Evolutionary conservation across 179 eudicot genomes (phyloP), one percentile per base, ranked within the genome.

Genomic region (Drosera spatulata): DNA sequence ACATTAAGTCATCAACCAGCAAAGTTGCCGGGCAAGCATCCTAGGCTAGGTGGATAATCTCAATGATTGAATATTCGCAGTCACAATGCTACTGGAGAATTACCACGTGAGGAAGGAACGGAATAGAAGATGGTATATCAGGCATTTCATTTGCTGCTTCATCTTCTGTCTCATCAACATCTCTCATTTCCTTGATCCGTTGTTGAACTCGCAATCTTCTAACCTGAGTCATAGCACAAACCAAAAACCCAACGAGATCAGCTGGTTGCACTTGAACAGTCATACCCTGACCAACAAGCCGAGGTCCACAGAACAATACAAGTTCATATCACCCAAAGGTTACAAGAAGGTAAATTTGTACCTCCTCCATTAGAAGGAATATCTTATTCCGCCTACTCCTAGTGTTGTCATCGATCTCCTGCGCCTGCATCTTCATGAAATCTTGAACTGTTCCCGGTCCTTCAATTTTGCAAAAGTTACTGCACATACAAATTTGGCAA

Each of bases 291-390:
- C 33, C 33, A 22, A 22, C 33, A 22, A 22, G 33, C 33, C 33
- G 33, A 22, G 33, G 33, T 22, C 33, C 33, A 22, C 33, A 22
- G 33, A 22, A 22, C 33, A 22, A 22, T 22, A 22, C 33, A 22
- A 22, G 33, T 22, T 22, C 33, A 22, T 22, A 22, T 22, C 33
- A 22, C 33, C 33, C 33, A 22, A 22, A 22, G 33, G 33, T 22
- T 22, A 22, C 33, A 22, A 22, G 33, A 22, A 22, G 33, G 33
- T 22, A 22, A 22, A 22, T 22, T 22, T 72, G 48, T 39, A 91
- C 98, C 93, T 91, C 98, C 67, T 91, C 98, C 98, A 91, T 91
- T 61, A 91, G 96, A 66, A 91, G 96, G 69, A 91, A 91, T 39
- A 91, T 91, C 77, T 88, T 88, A 72, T 85, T 88, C 9, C 96